Evolutionary conservation across 345 rosid genomes (phyloP).

Genomic region (Arabis hirsuta): DNA sequence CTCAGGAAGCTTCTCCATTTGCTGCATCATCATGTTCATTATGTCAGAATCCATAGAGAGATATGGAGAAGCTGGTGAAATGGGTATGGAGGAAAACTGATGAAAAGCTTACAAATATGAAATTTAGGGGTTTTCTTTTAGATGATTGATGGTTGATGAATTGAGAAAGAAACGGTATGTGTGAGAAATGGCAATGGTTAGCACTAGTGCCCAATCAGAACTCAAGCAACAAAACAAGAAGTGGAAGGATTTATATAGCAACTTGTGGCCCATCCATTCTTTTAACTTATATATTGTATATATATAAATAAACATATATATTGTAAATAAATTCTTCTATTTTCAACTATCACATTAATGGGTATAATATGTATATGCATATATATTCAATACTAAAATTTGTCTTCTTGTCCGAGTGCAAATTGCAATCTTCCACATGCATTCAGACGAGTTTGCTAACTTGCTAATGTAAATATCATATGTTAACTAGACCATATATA

Average conservation of each 20-base stretch:
- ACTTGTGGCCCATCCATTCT: conserved; percentile 50
- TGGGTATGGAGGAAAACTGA: conserved; percentile 40
- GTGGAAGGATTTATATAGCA: conserved; percentile 51
- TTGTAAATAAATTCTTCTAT: conserved; percentile 26
- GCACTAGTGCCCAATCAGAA: conserved; percentile 43
- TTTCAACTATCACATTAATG: conserved; percentile 30
- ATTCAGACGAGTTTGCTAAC: background rate
- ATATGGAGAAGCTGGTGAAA: conserved; percentile 39
- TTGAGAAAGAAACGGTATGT: conserved; percentile 40
- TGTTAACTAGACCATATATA: background rate
- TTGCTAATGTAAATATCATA: background rate
- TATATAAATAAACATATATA: conserved; percentile 9
- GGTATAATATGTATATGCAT: background rate
- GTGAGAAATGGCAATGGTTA: conserved; percentile 34
- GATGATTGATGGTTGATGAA: conserved; percentile 34
- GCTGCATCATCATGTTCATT: conserved; percentile 68
- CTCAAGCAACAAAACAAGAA: conserved; percentile 43
- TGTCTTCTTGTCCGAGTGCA: conserved; percentile 29
- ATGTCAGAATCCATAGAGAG: conserved; percentile 45
- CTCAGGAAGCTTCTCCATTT: conserved; percentile 71
- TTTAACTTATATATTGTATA: conserved; percentile 16
- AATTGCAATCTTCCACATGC: conserved; percentile 35
- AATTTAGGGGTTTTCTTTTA: conserved; percentile 32
- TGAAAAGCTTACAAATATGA: conserved; percentile 19
- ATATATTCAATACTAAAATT: conserved; percentile 12